Evolutionary conservation across 257 asterid genomes (phyloP), one percentile per base, ranked within the genome.

Genomic region (Avicennia marina): DNA sequence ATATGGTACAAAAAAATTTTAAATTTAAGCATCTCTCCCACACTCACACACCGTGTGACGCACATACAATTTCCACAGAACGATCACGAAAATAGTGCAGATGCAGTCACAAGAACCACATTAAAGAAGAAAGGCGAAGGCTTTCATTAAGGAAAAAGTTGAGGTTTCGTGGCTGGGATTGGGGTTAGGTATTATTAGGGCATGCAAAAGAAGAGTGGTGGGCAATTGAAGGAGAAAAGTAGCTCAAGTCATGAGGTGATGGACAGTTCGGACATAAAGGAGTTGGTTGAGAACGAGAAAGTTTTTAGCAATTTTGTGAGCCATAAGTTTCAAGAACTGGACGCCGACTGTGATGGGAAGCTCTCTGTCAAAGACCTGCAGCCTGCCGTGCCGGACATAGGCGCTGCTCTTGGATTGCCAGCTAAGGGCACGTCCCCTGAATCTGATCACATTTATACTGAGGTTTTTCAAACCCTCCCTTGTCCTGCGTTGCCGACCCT

Each of bases 221-320:
- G n/a, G 15, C 24, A 16, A 48, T 56, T 39, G 70, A 32, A 21
- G 53, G 63, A 46, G 24, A 56, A 58, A 44, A 43, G 67, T n/a
- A 56, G 71, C 32, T 43, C 45, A 7, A 5, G 12, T 55, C 40
- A 63, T 15, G 76, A 82, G 72, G 84, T 81, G 58, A 45, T 84
- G 85, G 94, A 84, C 84, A 87, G 94, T 69, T 81, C 94, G 31
- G 81, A 81, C 71, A 69, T 79, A 76, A 77, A 72, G 83, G 64
- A 78, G 94, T 79, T 84, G 60, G 94, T 84, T 79, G 94, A 79
- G 65, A 77, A 84, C 59, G 77, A 81, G 72, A 29, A 56, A 20
- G 94, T 81, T 25, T 84, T 76, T 13, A 72, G 75, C 57, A 77
- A 52, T 17, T 84, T 76, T 32, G 90, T 84, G 26, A 81, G 78